A percentile compares a stretch with the other conserved stretches of the same genome.
phyloP scores from a whole-genome alignment of 1,139 yeast genomes.

The Saccharomyces hybrid region DNA sequence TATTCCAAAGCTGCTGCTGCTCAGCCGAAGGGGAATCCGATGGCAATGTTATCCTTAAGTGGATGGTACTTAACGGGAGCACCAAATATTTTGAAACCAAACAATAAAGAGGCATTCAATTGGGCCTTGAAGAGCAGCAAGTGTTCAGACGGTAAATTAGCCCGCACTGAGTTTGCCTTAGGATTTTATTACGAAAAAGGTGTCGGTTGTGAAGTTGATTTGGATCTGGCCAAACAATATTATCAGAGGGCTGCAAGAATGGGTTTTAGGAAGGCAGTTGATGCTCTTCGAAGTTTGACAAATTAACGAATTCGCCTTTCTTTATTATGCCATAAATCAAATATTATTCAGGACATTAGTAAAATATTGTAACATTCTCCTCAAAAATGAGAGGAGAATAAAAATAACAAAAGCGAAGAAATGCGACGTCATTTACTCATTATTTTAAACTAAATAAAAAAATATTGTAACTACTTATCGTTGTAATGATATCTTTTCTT shows the following conservation, averaged over 20 bases:
- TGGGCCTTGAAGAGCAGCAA: conserved; percentile 63
- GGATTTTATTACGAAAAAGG: conserved; percentile 81
- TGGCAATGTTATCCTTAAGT: conserved; percentile 80
- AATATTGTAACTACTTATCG: neutral
- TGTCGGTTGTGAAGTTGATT: conserved; percentile 48
- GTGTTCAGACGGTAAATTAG: conserved; percentile 70
- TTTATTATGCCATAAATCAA: neutral
- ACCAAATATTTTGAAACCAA: conserved; percentile 57
- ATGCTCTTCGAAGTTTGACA: conserved; percentile 5
- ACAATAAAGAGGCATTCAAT: conserved; percentile 70
- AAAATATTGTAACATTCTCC: neutral
- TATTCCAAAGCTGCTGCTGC: conserved; percentile 32
- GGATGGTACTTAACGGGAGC: conserved; percentile 92
- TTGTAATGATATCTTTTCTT: neutral
- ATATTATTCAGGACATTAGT: neutral
- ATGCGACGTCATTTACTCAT: neutral
- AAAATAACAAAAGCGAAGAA: neutral
- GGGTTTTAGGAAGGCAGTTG: conserved; percentile 48
- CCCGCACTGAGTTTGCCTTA: conserved; percentile 77
- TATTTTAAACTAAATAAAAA: neutral
- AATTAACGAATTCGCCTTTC: neutral
- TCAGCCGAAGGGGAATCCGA: conserved; percentile 53
- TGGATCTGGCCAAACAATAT: conserved; percentile 44
- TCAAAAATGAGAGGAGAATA: neutral
- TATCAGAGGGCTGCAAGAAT: conserved; percentile 53